Evolutionary conservation across 768 basidiomycete species (phyloP).

Genomic region (Podaxis rugospora): DNA sequence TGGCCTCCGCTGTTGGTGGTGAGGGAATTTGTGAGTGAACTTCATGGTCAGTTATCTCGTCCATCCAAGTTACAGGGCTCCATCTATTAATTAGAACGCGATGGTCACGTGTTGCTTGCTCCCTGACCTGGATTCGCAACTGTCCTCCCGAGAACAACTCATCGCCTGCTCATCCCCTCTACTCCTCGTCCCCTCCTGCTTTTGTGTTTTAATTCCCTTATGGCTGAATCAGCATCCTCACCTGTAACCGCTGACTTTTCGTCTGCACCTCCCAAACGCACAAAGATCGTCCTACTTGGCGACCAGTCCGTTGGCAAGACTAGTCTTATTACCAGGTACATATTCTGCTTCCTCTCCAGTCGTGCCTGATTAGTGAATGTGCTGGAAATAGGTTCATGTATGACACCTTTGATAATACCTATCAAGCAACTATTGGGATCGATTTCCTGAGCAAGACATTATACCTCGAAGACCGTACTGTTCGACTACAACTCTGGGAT

Average conservation of each 20-base stretch:
- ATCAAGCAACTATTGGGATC: constrained; percentile 96
- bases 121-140: constrained; percentile 1
- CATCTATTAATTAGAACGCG: constrained; percentile 1
- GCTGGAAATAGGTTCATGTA: constrained; percentile 79
- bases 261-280: constrained; percentile 87
- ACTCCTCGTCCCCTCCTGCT: background rate
- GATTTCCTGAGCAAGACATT: constrained; percentile 99
- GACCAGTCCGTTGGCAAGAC: constrained; percentile 99
- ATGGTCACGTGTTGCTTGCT: background rate
- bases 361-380: background rate
- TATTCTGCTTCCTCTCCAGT: constrained; percentile 8
- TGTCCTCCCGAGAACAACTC: background rate
- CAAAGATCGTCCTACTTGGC: constrained; percentile 93
- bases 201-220: constrained; percentile 9
- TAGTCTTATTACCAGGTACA: constrained; percentile 90
- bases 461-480: constrained; percentile 98
- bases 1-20: constrained; percentile 41
- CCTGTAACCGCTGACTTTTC: constrained; percentile 82
- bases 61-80: background rate
- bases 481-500: constrained; percentile 97
- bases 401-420: constrained; percentile 99
- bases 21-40: constrained; percentile 62
- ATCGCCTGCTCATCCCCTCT: background rate
- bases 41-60: constrained; percentile 45
- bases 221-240: constrained; percentile 48